A percentile compares a stretch with the other conserved stretches of the same genome.
Evolutionary conservation across 2,329 filamentous ascomycete genomes (phyloP).

Genomic region (Ilyonectria destructans): DNA sequence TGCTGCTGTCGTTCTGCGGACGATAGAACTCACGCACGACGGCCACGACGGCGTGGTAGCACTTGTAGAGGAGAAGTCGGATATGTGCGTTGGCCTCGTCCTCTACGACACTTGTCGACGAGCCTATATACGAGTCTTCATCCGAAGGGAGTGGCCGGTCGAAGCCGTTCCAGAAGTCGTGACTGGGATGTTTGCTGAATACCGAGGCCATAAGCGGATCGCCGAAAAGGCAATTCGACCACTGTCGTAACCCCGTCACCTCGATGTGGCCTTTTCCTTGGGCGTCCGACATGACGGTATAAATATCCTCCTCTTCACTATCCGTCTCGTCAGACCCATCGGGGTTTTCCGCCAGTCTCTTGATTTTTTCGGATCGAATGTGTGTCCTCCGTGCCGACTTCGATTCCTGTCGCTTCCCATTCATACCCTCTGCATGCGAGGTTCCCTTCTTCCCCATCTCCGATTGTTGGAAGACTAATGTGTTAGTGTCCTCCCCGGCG

Average conservation of each 20-base stretch:
- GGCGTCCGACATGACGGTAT: slow-evolving; percentile 8
- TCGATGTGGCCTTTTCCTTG: slow-evolving; percentile 44
- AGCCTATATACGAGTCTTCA: slow-evolving; percentile 4
- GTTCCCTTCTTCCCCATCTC: slow-evolving; percentile 23
- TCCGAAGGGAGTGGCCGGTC: slow-evolving; percentile 43
- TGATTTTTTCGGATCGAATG: slow-evolving; percentile 9
- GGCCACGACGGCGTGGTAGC: slow-evolving; percentile 68
- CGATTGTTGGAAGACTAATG: slow-evolving; percentile 58
- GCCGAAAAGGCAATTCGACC: slow-evolving; percentile 73
- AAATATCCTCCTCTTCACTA: slow-evolving; percentile 19
- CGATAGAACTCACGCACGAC: slow-evolving; percentile 72
- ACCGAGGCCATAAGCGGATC: slow-evolving; percentile 70
- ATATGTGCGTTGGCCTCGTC: slow-evolving; percentile 61
- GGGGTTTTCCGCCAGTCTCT: slow-evolving; percentile 7
- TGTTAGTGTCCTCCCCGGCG: slow-evolving; percentile 65
- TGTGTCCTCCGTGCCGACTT: slow-evolving; percentile 14
- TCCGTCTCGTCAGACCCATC: slow-evolving; percentile 26
- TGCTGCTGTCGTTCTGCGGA: slow-evolving; percentile 63
- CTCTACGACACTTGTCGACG: slow-evolving; percentile 56
- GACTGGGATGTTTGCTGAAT: slow-evolving; percentile 63
- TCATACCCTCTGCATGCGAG: slow-evolving; percentile 1
- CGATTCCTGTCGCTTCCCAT: slow-evolving; percentile 20
- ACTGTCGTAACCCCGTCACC: slow-evolving; percentile 70
- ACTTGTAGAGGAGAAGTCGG: slow-evolving; percentile 71
- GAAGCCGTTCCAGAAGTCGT: slow-evolving; percentile 67